Evolutionary conservation across 202 grass and related monocot genomes (phyloP).

Genomic region (Zoysia matrella): DNA sequence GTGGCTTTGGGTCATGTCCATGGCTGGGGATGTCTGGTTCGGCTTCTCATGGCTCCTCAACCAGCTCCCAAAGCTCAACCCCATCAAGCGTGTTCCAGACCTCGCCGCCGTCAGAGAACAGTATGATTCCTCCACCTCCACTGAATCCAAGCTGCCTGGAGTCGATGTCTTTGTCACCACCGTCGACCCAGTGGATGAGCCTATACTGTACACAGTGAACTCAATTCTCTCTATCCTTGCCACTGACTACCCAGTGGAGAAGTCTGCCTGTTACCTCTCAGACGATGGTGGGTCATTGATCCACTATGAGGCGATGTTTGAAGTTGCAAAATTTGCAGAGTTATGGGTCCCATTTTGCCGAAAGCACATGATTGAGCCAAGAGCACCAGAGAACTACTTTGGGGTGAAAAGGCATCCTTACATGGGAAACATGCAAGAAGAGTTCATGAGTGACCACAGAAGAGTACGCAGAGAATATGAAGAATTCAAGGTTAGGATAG

Average conservation of each 20-base stretch:
- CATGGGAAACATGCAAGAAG: too few species aligned
- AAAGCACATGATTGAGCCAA: slow-evolving; percentile 69
- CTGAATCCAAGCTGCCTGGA: slow-evolving; percentile 64
- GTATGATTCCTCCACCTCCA: slow-evolving; percentile 44
- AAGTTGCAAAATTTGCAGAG: neutral
- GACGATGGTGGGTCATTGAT: too few species aligned
- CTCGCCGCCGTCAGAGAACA: slow-evolving; percentile 49
- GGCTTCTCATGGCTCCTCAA: slow-evolving; percentile 82
- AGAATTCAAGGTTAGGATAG: slow-evolving; percentile 48
- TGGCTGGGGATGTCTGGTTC: slow-evolving; percentile 74
- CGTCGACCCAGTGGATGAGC: slow-evolving; percentile 77
- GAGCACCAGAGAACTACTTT: slow-evolving; percentile 79
- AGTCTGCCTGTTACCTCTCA: slow-evolving; percentile 42
- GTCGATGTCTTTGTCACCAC: slow-evolving; percentile 85
- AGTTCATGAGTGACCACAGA: slow-evolving; percentile 51
- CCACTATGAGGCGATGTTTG: too few species aligned
- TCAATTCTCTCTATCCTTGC: slow-evolving; percentile 85
- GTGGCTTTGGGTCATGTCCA: slow-evolving; percentile 77
- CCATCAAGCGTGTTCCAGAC: slow-evolving; percentile 65
- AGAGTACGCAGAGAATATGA: slow-evolving; percentile 57
- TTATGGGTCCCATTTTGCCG: slow-evolving; percentile 50
- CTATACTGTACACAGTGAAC: slow-evolving; percentile 72
- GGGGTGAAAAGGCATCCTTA: neutral
- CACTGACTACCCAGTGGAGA: slow-evolving; percentile 70
- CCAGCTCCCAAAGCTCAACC: slow-evolving; percentile 82